Percentiles rank a stretch among this genome's conserved stretches.
Conservation (phyloP, 768 basidiomycete genomes). For the Agaricus subrufescens region DNA sequence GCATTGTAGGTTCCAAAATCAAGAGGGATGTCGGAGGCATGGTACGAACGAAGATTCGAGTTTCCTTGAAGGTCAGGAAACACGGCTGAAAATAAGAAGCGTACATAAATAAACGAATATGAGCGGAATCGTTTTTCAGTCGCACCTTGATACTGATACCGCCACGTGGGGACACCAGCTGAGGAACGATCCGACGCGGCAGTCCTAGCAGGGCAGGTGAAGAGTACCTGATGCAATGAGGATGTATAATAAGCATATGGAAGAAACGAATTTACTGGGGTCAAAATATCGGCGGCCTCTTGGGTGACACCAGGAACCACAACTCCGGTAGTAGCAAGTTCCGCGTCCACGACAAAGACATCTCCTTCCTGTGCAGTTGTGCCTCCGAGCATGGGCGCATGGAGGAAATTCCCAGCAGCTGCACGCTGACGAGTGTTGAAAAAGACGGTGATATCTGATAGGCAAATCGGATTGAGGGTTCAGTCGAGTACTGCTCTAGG, state of each 20-base stretch:
- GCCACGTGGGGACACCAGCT: constrained; percentile 23
- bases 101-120: too few relatives aligned
- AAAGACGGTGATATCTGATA: constrained; percentile 27
- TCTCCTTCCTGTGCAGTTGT: constrained; percentile 27
- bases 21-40: constrained; percentile 33
- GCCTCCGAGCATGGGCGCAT: constrained; percentile 24
- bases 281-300: too few relatives aligned
- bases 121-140: too few relatives aligned
- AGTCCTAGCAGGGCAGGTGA: constrained; percentile 24
- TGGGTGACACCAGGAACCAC: too few relatives aligned
- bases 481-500: neutral
- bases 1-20: constrained; percentile 28
- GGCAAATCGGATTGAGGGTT: neutral
- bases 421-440: constrained; percentile 19
- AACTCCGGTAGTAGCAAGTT: constrained; percentile 21
- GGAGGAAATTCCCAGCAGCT: constrained; percentile 22
- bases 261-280: too few relatives aligned
- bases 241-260: too few relatives aligned
- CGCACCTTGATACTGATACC: constrained; percentile 24
- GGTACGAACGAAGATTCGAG: constrained; percentile 31
- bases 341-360: constrained; percentile 24
- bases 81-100: constrained; percentile 18
- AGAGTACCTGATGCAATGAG: constrained; percentile 14
- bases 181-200: constrained; percentile 20
- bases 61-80: constrained; percentile 31